phyloP scores from a whole-genome alignment of 2,329 filamentous ascomycete species.

The Sporothrix humicola region DNA sequence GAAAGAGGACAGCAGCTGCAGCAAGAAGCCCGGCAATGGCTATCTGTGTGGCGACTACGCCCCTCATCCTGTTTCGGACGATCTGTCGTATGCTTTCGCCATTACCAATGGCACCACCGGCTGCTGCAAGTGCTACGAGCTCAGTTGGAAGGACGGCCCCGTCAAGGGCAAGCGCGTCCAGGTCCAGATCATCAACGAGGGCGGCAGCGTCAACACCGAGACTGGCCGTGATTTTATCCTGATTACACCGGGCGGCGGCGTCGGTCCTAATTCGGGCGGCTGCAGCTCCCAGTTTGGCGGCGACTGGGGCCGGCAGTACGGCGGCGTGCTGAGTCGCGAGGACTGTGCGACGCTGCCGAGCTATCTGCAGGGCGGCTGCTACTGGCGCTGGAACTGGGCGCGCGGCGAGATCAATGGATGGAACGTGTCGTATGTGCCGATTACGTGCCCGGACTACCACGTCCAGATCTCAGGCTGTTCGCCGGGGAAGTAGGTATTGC shows the following conservation, averaged over 20 bases:
- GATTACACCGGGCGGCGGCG: conserved; percentile 35
- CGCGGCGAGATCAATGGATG: conserved; percentile 28
- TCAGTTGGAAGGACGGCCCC: conserved; percentile 37
- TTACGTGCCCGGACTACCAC: conserved; percentile 33
- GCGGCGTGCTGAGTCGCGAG: conserved; percentile 30
- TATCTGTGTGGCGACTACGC: conserved; percentile 38
- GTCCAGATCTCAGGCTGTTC: conserved; percentile 32
- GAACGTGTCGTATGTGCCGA: conserved; percentile 32
- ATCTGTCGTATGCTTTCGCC: conserved; percentile 38
- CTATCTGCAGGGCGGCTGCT: conserved; percentile 33
- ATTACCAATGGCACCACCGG: conserved; percentile 36
- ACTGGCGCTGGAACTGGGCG: conserved; percentile 34
- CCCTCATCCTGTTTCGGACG: conserved; percentile 35
- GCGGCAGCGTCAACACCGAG: conserved; percentile 34
- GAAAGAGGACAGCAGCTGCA: conserved; percentile 33
- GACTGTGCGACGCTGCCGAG: conserved; percentile 33
- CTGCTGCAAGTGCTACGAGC: conserved; percentile 41
- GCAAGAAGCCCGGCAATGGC: conserved; percentile 32
- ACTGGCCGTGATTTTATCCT: conserved; percentile 34
- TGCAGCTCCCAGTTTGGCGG: conserved; percentile 34
- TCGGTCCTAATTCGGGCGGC: conserved; percentile 32
- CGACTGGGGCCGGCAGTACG: conserved; percentile 35
- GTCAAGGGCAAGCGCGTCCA: conserved; percentile 37
- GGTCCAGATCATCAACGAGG: conserved; percentile 39
- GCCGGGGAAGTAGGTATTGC: neutral